phyloP scores from a whole-genome alignment of 345 rosid genomes.

The Syzygium oleosum region DNA sequence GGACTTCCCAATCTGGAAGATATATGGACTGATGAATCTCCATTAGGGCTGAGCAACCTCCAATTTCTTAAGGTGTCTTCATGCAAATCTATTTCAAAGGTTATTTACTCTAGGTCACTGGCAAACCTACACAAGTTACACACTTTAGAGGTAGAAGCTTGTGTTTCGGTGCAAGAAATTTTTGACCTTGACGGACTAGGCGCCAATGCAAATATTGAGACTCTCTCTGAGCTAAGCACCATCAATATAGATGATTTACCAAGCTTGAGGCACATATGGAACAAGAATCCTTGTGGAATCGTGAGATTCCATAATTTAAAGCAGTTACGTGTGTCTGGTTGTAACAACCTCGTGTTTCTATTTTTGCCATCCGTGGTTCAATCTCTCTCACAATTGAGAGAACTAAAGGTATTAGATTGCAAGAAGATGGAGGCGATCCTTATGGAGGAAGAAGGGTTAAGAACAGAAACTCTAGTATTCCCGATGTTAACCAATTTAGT shows the following conservation, averaged over 20 bases:
- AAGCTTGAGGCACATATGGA: neutral
- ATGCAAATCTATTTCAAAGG: neutral
- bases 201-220: rapidly evolving
- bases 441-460: rapidly evolving
- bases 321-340: rapidly evolving
- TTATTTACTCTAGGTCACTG: rapidly evolving
- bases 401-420: rapidly evolving
- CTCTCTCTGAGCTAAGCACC: neutral
- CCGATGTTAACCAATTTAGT: rapidly evolving
- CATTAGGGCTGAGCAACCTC: neutral
- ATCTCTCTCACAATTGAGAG: neutral
- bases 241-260: rapidly evolving
- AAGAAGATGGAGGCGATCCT: neutral
- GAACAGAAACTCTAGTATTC: neutral
- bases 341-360: rapidly evolving
- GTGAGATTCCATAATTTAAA: neutral
- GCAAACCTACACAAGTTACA: neutral
- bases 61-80: neutral
- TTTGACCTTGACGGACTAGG: neutral
- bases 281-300: neutral
- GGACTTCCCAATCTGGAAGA: neutral
- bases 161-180: neutral
- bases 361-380: neutral
- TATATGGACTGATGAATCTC: neutral
- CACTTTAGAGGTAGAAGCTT: neutral